phyloP scores from a whole-genome alignment of 768 basidiomycete genomes.

The Coprinellus micaceus region DNA sequence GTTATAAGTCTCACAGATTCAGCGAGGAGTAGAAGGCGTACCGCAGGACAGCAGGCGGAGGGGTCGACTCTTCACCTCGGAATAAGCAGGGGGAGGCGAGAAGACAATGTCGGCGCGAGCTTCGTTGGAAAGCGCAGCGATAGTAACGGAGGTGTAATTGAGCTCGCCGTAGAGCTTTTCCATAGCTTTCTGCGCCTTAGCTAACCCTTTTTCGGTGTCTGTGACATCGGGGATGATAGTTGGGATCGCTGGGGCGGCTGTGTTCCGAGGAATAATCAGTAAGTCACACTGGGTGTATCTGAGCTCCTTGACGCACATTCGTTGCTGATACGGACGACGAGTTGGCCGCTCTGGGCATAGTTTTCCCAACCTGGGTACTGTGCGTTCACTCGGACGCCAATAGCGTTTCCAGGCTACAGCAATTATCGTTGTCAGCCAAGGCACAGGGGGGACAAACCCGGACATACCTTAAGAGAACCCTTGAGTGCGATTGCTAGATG shows the following conservation, averaged over 20 bases:
- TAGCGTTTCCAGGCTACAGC: constrained; percentile 3
- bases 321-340: constrained; percentile 7
- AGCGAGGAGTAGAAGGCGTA: constrained; percentile 14
- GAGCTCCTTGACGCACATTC: not conserved
- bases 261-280: too few relatives aligned
- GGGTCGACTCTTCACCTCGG: constrained; percentile 10
- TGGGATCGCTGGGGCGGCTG: too few relatives aligned
- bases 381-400: constrained; percentile 5
- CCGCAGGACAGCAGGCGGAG: constrained; percentile 27
- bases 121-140: constrained; percentile 5
- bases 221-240: not conserved
- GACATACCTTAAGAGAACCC: constrained; percentile 15
- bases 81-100: not conserved
- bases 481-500: constrained; percentile 15
- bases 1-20: too few relatives aligned
- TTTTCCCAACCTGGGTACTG: constrained; percentile 6
- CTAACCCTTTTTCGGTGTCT: not conserved
- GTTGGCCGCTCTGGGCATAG: not conserved
- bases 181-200: not conserved
- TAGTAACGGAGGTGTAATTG: constrained; percentile 1
- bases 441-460: not conserved
- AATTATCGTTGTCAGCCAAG: not conserved
- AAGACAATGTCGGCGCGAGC: constrained; percentile 8
- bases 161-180: not conserved
- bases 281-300: too few relatives aligned